Percentiles rank a stretch among this genome's conserved stretches.
These are phyloP conservation scores for Syzygium jambos DNA, from an alignment of 345 rosid species.

Conservation along the genomic window DNA sequence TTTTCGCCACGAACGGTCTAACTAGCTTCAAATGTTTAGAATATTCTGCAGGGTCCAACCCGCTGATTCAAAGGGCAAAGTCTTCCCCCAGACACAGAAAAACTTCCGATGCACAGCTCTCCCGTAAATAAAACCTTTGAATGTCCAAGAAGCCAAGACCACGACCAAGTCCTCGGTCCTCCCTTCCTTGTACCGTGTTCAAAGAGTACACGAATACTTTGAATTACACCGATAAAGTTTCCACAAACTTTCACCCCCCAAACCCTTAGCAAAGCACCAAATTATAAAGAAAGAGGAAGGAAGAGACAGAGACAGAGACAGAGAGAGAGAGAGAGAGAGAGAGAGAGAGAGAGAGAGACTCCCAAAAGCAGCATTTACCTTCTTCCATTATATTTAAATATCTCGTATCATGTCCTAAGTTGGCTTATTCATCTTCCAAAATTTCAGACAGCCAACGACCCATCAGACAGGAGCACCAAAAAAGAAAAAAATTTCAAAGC, in stretches of 20 bases:
- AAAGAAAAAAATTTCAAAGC: not conserved
- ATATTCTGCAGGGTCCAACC: constrained; percentile 1
- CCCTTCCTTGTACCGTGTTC: constrained; percentile 1
- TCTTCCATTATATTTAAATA: not conserved
- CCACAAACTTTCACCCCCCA: not conserved
- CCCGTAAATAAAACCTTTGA: not conserved
- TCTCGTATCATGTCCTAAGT: not conserved
- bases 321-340: not conserved
- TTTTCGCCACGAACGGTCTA: not conserved
- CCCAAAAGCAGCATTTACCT: not conserved
- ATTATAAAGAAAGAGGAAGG: not conserved
- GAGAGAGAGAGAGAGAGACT: not conserved
- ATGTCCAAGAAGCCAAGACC: not conserved
- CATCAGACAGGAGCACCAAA: not conserved
- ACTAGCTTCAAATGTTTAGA: constrained; percentile 5
- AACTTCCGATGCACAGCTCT: not conserved
- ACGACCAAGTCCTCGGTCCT: not conserved
- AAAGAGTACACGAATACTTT: not conserved
- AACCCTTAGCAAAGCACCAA: not conserved
- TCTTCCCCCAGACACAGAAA: constrained; percentile 12
- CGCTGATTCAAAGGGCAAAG: not conserved
- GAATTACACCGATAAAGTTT: not conserved
- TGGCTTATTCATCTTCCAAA: not conserved
- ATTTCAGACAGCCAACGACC: not conserved
- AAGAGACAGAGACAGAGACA: not conserved